phyloP scores from a whole-genome alignment of 305 asterid genomes.

The Lippia alba region DNA sequence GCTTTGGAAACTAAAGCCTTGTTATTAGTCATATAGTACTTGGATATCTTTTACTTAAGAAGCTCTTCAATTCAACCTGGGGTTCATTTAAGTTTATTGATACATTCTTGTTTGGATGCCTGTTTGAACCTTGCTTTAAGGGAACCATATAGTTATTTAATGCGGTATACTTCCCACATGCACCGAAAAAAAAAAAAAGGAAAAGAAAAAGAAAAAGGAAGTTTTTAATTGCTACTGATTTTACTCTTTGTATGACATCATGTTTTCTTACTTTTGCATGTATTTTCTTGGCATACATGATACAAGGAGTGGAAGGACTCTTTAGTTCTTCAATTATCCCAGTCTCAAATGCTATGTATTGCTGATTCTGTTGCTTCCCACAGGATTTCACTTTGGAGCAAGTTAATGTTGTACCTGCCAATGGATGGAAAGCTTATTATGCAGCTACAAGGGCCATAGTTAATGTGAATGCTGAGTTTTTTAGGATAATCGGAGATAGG shows the following conservation, averaged over 20 bases:
- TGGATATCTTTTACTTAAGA: background rate
- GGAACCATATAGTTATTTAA: background rate
- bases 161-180: slow-evolving; percentile 13
- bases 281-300: background rate
- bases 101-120: background rate
- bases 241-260: background rate
- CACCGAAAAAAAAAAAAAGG: no score
- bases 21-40: background rate
- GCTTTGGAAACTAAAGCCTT: slow-evolving; percentile 3
- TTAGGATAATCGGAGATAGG: slow-evolving; percentile 70
- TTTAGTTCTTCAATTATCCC: slow-evolving; percentile 6
- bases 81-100: background rate
- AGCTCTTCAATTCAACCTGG: background rate
- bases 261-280: no score
- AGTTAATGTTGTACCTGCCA: slow-evolving; percentile 65
- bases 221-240: slow-evolving; percentile 4
- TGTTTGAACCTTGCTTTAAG: slow-evolving; percentile 6
- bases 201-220: no score
- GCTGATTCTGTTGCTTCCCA: slow-evolving; percentile 22
- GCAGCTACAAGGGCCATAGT: slow-evolving; percentile 93
- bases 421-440: slow-evolving; percentile 99
- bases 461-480: slow-evolving; percentile 70
- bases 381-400: slow-evolving; percentile 98
- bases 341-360: slow-evolving; percentile 12
- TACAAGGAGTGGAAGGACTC: slow-evolving; percentile 2